Evolutionary conservation across 306 rosid species (phyloP).

Genomic region (Cucurbita ficifolia): DNA sequence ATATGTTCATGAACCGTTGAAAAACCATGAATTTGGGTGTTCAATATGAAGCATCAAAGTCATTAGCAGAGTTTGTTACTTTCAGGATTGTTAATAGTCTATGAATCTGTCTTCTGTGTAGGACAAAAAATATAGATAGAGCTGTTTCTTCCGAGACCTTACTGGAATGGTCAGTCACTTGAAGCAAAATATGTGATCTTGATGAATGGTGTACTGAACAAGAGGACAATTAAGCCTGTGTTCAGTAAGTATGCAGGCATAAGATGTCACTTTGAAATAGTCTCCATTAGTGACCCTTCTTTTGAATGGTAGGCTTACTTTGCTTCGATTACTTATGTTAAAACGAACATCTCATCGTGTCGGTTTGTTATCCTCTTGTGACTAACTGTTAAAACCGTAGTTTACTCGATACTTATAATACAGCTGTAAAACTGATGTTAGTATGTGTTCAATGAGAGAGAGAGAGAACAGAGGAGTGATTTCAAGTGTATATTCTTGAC

Average conservation of each 20-base stretch:
- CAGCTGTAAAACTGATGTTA: neutral
- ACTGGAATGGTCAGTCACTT: neutral
- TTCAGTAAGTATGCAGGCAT: neutral
- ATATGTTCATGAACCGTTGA: neutral
- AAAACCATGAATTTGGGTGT: neutral
- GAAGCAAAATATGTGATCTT: neutral
- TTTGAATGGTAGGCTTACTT: neutral
- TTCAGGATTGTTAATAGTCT: neutral
- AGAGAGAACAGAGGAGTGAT: neutral
- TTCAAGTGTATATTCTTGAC: neutral
- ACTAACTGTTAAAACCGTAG: neutral
- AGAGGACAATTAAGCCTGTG: neutral
- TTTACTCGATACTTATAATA: neutral
- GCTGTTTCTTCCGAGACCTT: neutral
- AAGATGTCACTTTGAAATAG: neutral
- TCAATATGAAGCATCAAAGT: neutral
- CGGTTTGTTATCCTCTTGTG: neutral
- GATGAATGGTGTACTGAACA: neutral
- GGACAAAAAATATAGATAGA: neutral
- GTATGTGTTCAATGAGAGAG: neutral
- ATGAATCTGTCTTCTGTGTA: neutral
- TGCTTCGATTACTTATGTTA: neutral
- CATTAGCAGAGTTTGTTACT: neutral
- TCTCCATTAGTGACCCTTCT: neutral
- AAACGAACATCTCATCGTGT: neutral